These are phyloP conservation scores for Monosiga brevicollis DNA, from an alignment of 78 protist species.

Conservation along the genomic window DNA sequence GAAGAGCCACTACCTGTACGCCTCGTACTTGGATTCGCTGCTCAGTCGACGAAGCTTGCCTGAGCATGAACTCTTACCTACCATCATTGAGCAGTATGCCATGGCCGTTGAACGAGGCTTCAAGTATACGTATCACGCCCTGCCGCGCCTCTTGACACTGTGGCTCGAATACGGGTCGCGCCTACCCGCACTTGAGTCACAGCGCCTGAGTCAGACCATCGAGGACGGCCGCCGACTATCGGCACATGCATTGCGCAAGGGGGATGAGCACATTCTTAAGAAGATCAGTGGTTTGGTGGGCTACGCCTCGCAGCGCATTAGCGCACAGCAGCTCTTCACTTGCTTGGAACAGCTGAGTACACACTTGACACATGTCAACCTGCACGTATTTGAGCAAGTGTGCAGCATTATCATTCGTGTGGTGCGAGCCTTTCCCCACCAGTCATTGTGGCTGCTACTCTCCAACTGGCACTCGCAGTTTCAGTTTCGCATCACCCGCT, in stretches of 20 bases:
- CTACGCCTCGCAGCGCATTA: no score
- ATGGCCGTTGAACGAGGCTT: conserved; percentile 26
- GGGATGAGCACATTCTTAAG: conserved; percentile 1
- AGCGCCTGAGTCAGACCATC: no score
- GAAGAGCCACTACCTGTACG: conserved; percentile 45
- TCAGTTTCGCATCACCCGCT: not conserved
- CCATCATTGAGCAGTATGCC: conserved; percentile 27
- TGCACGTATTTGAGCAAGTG: conserved; percentile 18
- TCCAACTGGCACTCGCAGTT: conserved; percentile 4
- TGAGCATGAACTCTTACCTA: not conserved
- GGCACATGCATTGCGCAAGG: not conserved
- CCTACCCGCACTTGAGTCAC: not conserved
- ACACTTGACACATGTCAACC: conserved; percentile 44
- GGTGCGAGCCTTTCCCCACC: conserved; percentile 51
- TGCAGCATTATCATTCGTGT: conserved; percentile 18
- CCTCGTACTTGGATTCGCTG: conserved; percentile 40
- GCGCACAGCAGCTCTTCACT: conserved; percentile 42
- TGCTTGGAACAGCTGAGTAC: conserved; percentile 64
- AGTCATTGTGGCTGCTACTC: conserved; percentile 54
- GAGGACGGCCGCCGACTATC: no score
- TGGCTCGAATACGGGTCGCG: conserved; percentile 59
- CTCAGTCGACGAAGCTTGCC: not conserved
- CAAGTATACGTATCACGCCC: conserved; percentile 33
- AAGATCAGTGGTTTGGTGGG: not conserved
- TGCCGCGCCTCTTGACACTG: conserved; percentile 59